Base-by-base conservation (phyloP, 306 rosid species). In the Hippophae gyantsensis region DNA sequence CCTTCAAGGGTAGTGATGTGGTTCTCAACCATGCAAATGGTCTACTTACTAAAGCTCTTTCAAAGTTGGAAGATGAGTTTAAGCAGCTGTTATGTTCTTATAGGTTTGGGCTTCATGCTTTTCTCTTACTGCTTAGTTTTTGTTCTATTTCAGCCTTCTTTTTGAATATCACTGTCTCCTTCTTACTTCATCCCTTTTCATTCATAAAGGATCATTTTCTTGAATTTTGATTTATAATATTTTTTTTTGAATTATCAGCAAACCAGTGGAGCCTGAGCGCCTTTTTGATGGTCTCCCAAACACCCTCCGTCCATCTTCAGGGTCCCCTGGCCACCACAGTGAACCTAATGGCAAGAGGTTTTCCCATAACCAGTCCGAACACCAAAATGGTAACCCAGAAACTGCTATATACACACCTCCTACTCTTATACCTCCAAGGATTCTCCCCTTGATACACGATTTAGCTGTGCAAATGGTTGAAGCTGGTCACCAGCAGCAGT, bases 191-290 rank as follows among this genome's bases (percentile, higher is more conserved):
- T 69, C 10, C 65, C 63, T 61, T 63, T 18, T 49, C 62, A 57
- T 66, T 49, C 6, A 1, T 61, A 13, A 10, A 63, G n/a, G 9
- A 48, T 54, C 12, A 58, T 51, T 53, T 59, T 57, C 56, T 43
- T 62, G 58, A 52, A n/a, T 44, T 3, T 53, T 26, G 23, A 43
- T 66, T 40, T 55, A 2, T 47, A 9, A 9, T 47, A 6, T 47
- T 7, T 47, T 47, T 8, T 47, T 47, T 47, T 47, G 10, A 9
- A 54, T 67, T 79, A 71, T 52, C 83, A 92, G 99, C 85, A 92
- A 92, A 72, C 90, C 97, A 44, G 99, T 92, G 95, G 99, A 92
- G 60, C 99, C 97, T 55, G 95, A 92, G 58, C 90, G 96, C 48
- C 95, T 92, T 72, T 92, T 92, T 54, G 99, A 92, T 58, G 80